Percentiles rank a stretch among this genome's conserved stretches.
phyloP scores from a whole-genome alignment of 2,329 filamentous ascomycete species.

The Epichloe festucae region DNA sequence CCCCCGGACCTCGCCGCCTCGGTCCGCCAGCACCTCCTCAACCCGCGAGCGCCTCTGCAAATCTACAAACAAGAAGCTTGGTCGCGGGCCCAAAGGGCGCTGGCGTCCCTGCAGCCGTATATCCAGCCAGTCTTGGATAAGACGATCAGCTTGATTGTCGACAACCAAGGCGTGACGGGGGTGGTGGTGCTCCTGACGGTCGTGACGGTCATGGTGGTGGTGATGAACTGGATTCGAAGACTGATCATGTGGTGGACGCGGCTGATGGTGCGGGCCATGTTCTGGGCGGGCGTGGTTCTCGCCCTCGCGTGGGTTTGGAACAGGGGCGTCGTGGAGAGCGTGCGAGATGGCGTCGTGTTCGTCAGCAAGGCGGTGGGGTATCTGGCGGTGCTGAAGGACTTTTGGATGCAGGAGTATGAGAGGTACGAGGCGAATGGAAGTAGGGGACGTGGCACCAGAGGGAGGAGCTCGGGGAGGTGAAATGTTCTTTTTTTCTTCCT shows the following conservation, averaged over 20 bases:
- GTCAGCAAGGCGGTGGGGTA: constrained; percentile 32
- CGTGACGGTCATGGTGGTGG: constrained; percentile 43
- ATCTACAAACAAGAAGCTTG: constrained; percentile 22
- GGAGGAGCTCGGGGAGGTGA: neutral
- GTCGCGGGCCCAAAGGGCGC: constrained; percentile 15
- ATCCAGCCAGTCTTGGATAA: constrained; percentile 31
- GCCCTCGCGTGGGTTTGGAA: constrained; percentile 46
- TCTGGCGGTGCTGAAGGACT: constrained; percentile 33
- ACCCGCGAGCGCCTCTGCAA: constrained; percentile 32
- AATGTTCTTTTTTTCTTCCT: constrained; percentile 4
- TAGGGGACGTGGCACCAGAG: neutral
- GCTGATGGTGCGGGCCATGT: constrained; percentile 47
- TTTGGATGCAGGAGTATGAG: constrained; percentile 46
- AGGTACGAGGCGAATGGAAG: constrained; percentile 13
- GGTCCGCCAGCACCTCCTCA: constrained; percentile 34
- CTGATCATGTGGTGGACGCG: constrained; percentile 65
- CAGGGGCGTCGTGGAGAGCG: constrained; percentile 51
- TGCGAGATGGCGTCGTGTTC: constrained; percentile 40
- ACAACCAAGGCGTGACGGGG: constrained; percentile 22
- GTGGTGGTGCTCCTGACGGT: constrained; percentile 20
- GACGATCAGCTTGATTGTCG: constrained; percentile 19
- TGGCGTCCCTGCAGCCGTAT: constrained; percentile 25
- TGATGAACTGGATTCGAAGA: constrained; percentile 59
- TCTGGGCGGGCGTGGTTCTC: constrained; percentile 49
- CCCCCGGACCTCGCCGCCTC: constrained; percentile 30